Evolutionary conservation across 306 rosid species (phyloP), one percentile per base, ranked within the genome.

Genomic region (Elaeagnus macrophylla): DNA sequence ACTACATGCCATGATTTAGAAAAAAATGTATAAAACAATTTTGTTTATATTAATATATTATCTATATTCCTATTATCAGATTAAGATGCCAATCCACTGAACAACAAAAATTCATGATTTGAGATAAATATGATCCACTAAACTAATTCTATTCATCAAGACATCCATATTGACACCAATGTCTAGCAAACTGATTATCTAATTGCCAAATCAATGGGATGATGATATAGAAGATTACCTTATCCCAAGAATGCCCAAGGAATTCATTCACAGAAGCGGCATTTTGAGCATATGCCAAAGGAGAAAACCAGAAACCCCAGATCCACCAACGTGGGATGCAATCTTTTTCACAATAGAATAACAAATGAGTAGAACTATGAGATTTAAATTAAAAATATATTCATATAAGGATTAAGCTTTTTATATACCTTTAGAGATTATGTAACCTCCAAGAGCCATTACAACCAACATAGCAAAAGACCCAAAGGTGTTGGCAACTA

Each of bases 281-380:
- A 75, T 80, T 82, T 72, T 93, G 99, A 46, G 89, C 89, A 74
- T 87, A 93, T 96, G 84, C 88, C 84, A 93, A 83, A 61, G 99
- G 99, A 66, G 99, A 93, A 78, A 89, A 45, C 95, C 95, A 93
- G 79, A 76, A 93, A 59, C 99, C 99, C 99, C 99, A 93, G 56
- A 93, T 75, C 99, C 99, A 93, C 99, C 99, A 93, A 45, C 41
- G 78, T 14, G 99, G 96, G 54, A 93, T 25, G 32, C 75, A 40
- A 38, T 79, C 70, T 84, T 96, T 93, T 85, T 59, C 57, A 60
- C 54, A 77, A 67, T 49, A 51, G 13, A 71, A 63, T 17, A 38
- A 65, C 39, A 67, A 56, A 42, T 52, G 69, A 54, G 18, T 42
- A 43, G 40, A 53, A 53, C 55, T 20, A 20, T 20, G 41, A 47